These are phyloP conservation scores for Sicyos edulis DNA, from an alignment of 306 rosid species.

Conservation along the genomic window DNA sequence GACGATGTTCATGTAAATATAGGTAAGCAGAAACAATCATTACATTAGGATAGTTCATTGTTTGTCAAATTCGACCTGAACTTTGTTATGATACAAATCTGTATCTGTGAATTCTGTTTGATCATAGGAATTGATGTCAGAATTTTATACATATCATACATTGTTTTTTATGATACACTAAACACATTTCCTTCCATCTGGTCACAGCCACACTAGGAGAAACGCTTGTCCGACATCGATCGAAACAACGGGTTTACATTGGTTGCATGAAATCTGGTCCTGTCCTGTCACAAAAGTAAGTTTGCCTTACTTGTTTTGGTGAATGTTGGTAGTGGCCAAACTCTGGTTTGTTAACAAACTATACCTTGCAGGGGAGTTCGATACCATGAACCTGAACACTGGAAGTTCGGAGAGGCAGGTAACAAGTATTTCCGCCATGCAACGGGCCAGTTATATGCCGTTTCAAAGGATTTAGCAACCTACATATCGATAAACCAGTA, in stretches of 20 bases:
- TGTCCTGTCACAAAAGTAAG: slow-evolving; percentile 80
- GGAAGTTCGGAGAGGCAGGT: slow-evolving; percentile 96
- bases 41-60: neutral
- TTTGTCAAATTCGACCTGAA: slow-evolving; percentile 9
- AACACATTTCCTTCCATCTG: neutral
- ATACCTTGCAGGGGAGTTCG: slow-evolving; percentile 72
- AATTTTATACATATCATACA: neutral
- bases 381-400: slow-evolving; percentile 92
- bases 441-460: slow-evolving; percentile 92
- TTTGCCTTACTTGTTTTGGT: neutral
- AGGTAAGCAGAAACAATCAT: slow-evolving; percentile 37
- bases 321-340: neutral
- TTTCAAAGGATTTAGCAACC: slow-evolving; percentile 86
- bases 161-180: neutral
- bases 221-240: slow-evolving; percentile 81
- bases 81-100: neutral
- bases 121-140: neutral
- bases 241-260: slow-evolving; percentile 64
- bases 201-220: slow-evolving; percentile 87
- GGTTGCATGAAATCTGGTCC: slow-evolving; percentile 99
- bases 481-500: slow-evolving; percentile 85
- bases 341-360: slow-evolving; percentile 31
- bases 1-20: slow-evolving; percentile 97
- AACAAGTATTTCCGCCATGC: slow-evolving; percentile 99
- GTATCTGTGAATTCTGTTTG: neutral